These are phyloP conservation scores for Simmondsia chinensis DNA, from an alignment of 148 eudicot species.

Conservation along the genomic window DNA sequence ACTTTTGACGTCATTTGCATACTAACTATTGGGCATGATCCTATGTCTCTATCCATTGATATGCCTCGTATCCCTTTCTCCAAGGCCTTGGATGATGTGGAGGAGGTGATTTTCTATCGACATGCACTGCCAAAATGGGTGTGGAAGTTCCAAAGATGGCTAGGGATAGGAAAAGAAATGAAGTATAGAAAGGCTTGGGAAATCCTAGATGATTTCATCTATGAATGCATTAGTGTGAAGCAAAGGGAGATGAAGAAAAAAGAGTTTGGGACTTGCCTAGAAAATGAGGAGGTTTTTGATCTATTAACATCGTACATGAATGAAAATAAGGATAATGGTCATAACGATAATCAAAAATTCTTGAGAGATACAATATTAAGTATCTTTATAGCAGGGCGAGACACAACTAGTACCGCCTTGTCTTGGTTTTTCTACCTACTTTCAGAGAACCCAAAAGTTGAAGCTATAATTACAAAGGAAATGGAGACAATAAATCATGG, in stretches of 20 bases:
- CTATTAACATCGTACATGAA: slow-evolving; percentile 19
- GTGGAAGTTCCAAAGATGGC: slow-evolving; percentile 14
- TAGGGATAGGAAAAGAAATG: slow-evolving; percentile 16
- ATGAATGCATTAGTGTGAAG: slow-evolving; percentile 13
- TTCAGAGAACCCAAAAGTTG: slow-evolving; percentile 26
- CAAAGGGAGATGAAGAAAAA: neutral
- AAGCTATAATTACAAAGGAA: slow-evolving; percentile 23
- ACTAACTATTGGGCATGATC: slow-evolving; percentile 21
- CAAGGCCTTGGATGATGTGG: slow-evolving; percentile 23
- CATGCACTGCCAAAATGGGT: slow-evolving; percentile 15
- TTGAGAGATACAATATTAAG: slow-evolving; percentile 43
- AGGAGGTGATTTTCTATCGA: slow-evolving; percentile 20
- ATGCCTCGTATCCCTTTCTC: slow-evolving; percentile 19
- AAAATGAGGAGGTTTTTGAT: slow-evolving; percentile 16
- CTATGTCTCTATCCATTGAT: slow-evolving; percentile 18
- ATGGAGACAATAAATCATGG: neutral
- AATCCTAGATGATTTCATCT: slow-evolving; percentile 23
- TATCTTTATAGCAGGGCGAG: slow-evolving; percentile 47
- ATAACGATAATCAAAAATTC: slow-evolving; percentile 26
- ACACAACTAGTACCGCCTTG: slow-evolving; percentile 37
- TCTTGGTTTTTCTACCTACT: slow-evolving; percentile 36
- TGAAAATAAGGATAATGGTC: slow-evolving; percentile 4
- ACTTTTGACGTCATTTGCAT: slow-evolving; percentile 25
- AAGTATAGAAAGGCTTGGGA: slow-evolving; percentile 17
- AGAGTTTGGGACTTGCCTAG: neutral